phyloP scores from a whole-genome alignment of 306 rosid genomes.

The Elaeagnus macrophylla region DNA sequence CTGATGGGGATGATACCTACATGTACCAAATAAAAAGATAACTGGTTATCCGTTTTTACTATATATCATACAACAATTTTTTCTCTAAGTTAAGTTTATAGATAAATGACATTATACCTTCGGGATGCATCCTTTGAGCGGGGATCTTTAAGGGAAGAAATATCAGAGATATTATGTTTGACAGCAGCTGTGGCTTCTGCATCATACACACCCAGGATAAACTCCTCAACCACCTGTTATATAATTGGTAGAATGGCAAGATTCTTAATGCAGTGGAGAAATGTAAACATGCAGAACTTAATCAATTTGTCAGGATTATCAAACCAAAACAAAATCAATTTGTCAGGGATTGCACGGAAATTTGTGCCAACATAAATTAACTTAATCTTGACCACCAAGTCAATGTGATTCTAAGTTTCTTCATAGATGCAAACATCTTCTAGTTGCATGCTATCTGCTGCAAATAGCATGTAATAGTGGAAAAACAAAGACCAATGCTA shows the following conservation, averaged over 20 bases:
- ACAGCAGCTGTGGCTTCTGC: conserved; percentile 69
- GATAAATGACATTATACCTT: conserved; percentile 43
- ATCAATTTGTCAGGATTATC: too few species aligned
- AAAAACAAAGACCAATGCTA: neutral
- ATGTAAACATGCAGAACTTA: too few species aligned
- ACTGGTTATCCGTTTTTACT: conserved; percentile 5
- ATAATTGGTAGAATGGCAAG: conserved; percentile 12
- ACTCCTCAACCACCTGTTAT: conserved; percentile 69
- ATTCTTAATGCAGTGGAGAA: conserved; percentile 5
- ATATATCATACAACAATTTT: too few species aligned
- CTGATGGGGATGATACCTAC: conserved; percentile 85
- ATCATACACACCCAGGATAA: conserved; percentile 71
- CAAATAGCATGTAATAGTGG: neutral
- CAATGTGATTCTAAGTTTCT: too few species aligned
- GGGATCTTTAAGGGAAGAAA: conserved; percentile 78
- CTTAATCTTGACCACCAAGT: too few species aligned
- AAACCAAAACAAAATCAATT: too few species aligned
- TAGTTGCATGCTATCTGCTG: neutral
- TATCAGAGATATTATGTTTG: conserved; percentile 77
- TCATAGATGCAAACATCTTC: too few species aligned
- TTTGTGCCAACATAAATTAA: too few species aligned
- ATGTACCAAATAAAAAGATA: conserved; percentile 10
- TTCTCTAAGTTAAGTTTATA: too few species aligned
- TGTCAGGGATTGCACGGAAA: too few species aligned
- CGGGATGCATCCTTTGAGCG: conserved; percentile 91